Conservation (phyloP, 768 basidiomycete species). For the Russula dissimulans region DNA sequence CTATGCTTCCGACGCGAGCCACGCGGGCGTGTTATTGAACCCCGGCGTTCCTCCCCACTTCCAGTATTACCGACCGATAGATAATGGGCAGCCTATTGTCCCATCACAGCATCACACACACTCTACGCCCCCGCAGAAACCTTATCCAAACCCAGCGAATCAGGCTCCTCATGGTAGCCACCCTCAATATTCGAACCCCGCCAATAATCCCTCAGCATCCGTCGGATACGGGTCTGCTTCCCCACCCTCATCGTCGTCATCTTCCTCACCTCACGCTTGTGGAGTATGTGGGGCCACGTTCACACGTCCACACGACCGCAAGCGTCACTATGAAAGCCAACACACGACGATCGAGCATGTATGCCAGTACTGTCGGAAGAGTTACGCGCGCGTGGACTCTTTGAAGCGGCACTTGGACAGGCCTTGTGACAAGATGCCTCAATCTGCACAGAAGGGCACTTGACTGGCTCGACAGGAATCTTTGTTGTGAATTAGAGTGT, state of each 20-base stretch:
- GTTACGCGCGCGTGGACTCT: constrained; percentile 72
- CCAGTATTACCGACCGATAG: constrained; percentile 15
- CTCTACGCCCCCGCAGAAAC: constrained; percentile 1
- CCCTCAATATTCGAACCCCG: constrained; percentile 18
- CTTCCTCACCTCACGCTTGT: constrained; percentile 60
- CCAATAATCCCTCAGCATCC: constrained; percentile 14
- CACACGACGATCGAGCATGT: constrained; percentile 58
- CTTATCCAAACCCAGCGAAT: constrained; percentile 11
- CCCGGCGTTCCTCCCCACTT: constrained; percentile 16
- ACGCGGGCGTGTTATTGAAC: constrained; percentile 5
- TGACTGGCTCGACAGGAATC: not conserved
- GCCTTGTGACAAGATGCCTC: constrained; percentile 51
- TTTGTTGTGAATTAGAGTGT: not conserved
- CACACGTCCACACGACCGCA: constrained; percentile 72
- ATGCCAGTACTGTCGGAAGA: constrained; percentile 67
- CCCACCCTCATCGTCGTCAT: constrained; percentile 25
- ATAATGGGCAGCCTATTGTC: constrained; percentile 16
- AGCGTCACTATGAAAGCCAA: constrained; percentile 73
- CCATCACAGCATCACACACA: constrained; percentile 13
- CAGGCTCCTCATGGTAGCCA: constrained; percentile 8
- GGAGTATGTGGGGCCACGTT: constrained; percentile 72
- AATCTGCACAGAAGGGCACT: constrained; percentile 1
- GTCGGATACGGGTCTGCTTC: constrained; percentile 21
- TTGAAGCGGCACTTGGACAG: constrained; percentile 78
- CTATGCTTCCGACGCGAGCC: constrained; percentile 2